Base-by-base conservation (phyloP, 148 eudicot genomes). In the Chenopodium berlandieri region DNA sequence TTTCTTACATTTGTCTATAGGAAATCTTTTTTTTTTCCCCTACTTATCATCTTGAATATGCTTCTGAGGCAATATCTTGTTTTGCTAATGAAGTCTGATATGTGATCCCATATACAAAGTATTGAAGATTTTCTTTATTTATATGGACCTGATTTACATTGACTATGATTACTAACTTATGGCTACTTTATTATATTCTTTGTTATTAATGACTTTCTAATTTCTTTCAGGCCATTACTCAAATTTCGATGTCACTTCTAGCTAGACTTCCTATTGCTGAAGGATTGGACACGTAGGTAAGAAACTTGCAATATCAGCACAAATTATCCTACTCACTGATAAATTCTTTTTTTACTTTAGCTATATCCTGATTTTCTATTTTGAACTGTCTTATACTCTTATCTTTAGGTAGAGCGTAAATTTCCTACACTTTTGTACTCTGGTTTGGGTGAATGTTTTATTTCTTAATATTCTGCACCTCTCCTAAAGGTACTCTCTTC, bases 381-480 rank as follows among this genome's bases (percentile, higher is more conserved):
- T 23, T 23, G 25, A 23, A 23, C 25, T 23, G 25, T 23, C 25
- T 23, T 23, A 23, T 23, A 23, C 25, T 23, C 25, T 23, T 30
- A 32, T 31, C 52, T 79, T 82, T 85, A 95, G 99, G 99, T 95
- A 83, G 97, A 97, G 83, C 99, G 94, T 86, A 78, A 90, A 32
- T 88, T 83, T 79, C 99, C 97, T 27, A 81, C 79, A 67, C 79
- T 96, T 80, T 90, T 96, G 86, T 94, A 94, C 88, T 91, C 94
- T 76, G 97, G 98, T 47, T 16, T 96, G 81, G 99, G 99, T 27
- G 98, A 98, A 81, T 90, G 95, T 65, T 85, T 96, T 78, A 70
- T 94, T 66, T 96, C 99, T 7, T 96, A 94, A 73, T 96, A 96
- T 85, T 96, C 99, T 27, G 97, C 99, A 77, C 99, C 99, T 81